Base-by-base conservation (phyloP, 192 early-diverging fungal genomes). In the Podila verticillata region DNA sequence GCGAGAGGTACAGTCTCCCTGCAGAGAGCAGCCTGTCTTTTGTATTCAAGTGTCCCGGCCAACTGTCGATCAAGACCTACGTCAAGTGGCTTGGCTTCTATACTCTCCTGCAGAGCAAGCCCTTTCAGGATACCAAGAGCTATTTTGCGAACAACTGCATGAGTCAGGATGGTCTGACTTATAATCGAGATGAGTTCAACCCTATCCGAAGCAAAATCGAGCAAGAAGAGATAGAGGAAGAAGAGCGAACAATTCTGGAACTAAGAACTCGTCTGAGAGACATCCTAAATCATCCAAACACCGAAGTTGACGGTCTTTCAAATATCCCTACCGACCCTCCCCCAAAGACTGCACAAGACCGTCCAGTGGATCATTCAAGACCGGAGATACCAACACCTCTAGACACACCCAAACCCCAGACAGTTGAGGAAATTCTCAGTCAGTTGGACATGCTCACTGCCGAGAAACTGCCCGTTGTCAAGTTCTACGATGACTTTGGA, bases 401-500 rank as follows among this genome's bases (percentile, higher is more conserved):
- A 26, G n/a, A 20, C 59, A 30, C 29, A 39, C 17, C 28, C 48
- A 57, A 64, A 2, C 44, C 19, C 15, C 66, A 62, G 48, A 28
- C 51, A 15, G 47, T 70, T 17, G 63, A 78, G 13, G 74, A 78
- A 32, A 69, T 66, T 59, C 2, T 78, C 56, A 17, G 34, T 30
- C 54, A 61, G 31, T 32, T 71, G 36, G 65, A 72, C 47, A 32
- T 63, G 58, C 28, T 79, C 3, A 54, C 64, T 15, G 51, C 68
- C 3, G 48, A 66, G 36, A 35, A 57, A 10, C 36, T 79, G 26
- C 75, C 75, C 9, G 65, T 67, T 1, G 69, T 66, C 64, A 79
- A 79, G 26, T 79, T 48, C 29, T 79, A 79, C 36, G 65, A 79
- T 34, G 75, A 67, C 31, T 32, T 65, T 48, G 69, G 68, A 26